Evolutionary conservation across 2,329 filamentous ascomycete genomes (phyloP).

Genomic region (Pseudogymnoascus sp.): DNA sequence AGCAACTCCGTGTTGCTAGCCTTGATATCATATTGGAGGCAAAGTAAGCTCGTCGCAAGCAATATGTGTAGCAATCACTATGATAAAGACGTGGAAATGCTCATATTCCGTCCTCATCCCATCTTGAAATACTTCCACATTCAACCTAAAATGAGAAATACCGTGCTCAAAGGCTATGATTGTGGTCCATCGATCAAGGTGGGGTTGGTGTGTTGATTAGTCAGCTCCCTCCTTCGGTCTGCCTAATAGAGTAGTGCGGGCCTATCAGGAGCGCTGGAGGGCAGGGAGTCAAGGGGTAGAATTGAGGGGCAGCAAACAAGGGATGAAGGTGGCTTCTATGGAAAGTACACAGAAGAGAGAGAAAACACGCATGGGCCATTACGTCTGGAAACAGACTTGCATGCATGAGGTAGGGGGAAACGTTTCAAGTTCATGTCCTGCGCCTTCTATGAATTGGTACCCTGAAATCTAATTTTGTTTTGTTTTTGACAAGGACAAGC

Average conservation of each 20-base stretch:
- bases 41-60: background rate
- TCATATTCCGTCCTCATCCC: background rate
- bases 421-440: background rate
- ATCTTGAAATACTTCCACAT: background rate
- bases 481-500: background rate
- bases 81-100: background rate
- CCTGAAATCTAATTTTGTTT: background rate
- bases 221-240: background rate
- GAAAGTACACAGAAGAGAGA: too few species aligned
- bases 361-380: background rate
- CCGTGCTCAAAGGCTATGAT: background rate
- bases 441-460: background rate
- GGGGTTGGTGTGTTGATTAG: background rate
- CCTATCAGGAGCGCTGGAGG: background rate
- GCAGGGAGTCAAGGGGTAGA: background rate
- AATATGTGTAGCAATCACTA: background rate
- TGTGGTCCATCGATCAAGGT: background rate
- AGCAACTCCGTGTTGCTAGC: background rate
- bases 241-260: background rate
- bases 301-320: slow-evolving; percentile 5
- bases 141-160: background rate
- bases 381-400: background rate
- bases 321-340: background rate
- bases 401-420: background rate
- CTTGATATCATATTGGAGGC: background rate